Evolutionary conservation across 1,139 yeast genomes (phyloP), one percentile per base, ranked within the genome.

Genomic region (Debaryomyces sp.): DNA sequence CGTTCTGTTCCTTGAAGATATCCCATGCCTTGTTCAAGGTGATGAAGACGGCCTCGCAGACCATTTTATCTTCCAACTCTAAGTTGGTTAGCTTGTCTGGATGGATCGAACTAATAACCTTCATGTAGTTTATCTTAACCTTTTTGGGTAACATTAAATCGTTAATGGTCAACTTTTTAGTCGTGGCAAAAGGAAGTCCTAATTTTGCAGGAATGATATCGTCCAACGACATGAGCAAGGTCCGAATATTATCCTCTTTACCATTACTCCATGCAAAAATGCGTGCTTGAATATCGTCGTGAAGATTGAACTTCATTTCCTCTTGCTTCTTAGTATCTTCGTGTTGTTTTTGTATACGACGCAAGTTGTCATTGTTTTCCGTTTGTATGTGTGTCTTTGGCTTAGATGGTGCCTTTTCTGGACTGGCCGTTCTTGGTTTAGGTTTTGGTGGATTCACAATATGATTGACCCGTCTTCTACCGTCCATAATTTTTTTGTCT

Each of bases 1-100:
- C 54, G 47, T 67, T 67, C 44, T 66, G 69, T 35, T 65, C 71
- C 63, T 87, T 90, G 68, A 92, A 94, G 24, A 68, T 72, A 56
- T 92, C 99, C 99, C 99, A 95, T 1, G 98, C 92, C 56, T 83
- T 80, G 65, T 92, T 92, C 55, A 95, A 73, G 0, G 84, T 77
- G 41, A 91, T 87, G 61, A 95, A 95, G 0, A 94, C 95, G 8
- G 85, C 84, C 59, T 91, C 94, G 29, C 98, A 95, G 45, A 92
- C 75, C 86, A 92, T 81, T 63, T 86, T 86, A 51, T 83, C 82
- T 57, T 89, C 94, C n/a, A 82, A 71, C 27, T 71, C 67, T 7
- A 84, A 68, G 30, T 75, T 72, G 4, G 82, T 74, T 36, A 91
- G 71, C 66, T 95, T 95, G 66, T 95, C 99, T 0, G 99, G 99